A percentile compares a stretch with the other conserved stretches of the same genome.
These are phyloP conservation scores for Karstenula rhodostoma DNA, from an alignment of 2,329 filamentous ascomycete genomes.

Conservation along the genomic window DNA sequence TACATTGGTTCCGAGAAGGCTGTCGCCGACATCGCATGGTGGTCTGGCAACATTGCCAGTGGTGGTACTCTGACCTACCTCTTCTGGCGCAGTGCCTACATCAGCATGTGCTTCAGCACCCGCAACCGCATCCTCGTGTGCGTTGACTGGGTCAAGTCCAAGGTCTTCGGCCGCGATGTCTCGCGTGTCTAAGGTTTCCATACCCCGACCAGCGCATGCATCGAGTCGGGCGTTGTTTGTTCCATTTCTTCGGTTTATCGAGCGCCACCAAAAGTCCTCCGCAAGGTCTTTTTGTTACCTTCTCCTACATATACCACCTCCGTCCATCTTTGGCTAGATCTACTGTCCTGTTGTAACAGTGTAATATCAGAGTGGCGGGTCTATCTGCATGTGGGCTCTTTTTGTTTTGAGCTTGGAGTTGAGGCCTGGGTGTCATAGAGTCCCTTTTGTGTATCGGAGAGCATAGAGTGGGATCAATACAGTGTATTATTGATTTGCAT, in stretches of 20 bases:
- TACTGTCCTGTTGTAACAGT: constrained; percentile 10
- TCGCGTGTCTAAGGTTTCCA: constrained; percentile 67
- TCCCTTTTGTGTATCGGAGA: constrained; percentile 5
- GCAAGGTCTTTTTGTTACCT: constrained; percentile 1
- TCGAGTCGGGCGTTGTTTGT: constrained; percentile 14
- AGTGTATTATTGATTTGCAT: constrained; percentile 4
- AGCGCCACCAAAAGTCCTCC: constrained; percentile 9
- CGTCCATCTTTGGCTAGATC: constrained; percentile 8
- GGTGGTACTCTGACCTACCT: constrained; percentile 95
- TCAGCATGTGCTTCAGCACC: constrained; percentile 99
- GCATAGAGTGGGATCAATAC: constrained; percentile 8
- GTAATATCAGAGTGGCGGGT: constrained; percentile 12
- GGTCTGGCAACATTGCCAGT: constrained; percentile 93
- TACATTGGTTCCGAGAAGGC: constrained; percentile 99
- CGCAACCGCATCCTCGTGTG: constrained; percentile 93
- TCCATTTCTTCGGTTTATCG: constrained; percentile 11
- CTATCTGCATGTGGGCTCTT: constrained; percentile 1
- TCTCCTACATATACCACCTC: constrained; percentile 12
- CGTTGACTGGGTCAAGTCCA: constrained; percentile 96
- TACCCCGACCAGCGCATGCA: not conserved
- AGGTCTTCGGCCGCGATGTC: constrained; percentile 94
- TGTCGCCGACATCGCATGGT: constrained; percentile 96
- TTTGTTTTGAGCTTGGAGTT: constrained; percentile 12
- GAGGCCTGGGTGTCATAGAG: constrained; percentile 8
- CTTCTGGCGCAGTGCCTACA: constrained; percentile 97